These are phyloP conservation scores for Edaphochlamys debaryana DNA, from an alignment of 139 green algal genomes.

Conservation along the genomic window DNA sequence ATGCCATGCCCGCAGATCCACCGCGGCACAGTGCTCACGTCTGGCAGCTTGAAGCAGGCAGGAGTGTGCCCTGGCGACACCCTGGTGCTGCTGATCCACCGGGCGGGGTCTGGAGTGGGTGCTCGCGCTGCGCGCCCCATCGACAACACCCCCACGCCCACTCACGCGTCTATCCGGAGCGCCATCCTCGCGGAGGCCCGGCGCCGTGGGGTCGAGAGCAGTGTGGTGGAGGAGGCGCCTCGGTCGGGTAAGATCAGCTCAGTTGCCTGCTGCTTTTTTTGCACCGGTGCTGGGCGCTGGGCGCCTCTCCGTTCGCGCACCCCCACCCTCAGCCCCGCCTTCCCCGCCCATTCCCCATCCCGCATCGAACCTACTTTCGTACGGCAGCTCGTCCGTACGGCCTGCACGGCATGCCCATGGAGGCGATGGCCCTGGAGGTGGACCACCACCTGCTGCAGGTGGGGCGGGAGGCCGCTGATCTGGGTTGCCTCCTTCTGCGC, in stretches of 20 bases:
- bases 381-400: too few species aligned
- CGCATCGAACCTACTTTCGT: too few species aligned
- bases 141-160: conserved; percentile 1
- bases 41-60: conserved; percentile 2
- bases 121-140: neutral
- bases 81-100: conserved; percentile 15
- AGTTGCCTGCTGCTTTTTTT: too few species aligned
- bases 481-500: too few species aligned
- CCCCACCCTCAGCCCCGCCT: too few species aligned
- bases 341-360: too few species aligned
- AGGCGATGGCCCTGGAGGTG: conserved; percentile 15
- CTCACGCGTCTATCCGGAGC: neutral
- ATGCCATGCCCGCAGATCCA: neutral
- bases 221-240: conserved; percentile 7
- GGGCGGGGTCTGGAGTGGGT: neutral
- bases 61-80: neutral
- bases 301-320: too few species aligned
- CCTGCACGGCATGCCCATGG: neutral
- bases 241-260: neutral
- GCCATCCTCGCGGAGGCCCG: conserved; percentile 22
- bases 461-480: too few species aligned
- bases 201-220: conserved; percentile 19
- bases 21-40: neutral
- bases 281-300: neutral
- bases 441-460: conserved; percentile 55